Percentiles rank a stretch among this genome's conserved stretches.
Evolutionary conservation across 1,139 yeast genomes (phyloP).

Genomic region (Suhomyces chickasaworum): DNA sequence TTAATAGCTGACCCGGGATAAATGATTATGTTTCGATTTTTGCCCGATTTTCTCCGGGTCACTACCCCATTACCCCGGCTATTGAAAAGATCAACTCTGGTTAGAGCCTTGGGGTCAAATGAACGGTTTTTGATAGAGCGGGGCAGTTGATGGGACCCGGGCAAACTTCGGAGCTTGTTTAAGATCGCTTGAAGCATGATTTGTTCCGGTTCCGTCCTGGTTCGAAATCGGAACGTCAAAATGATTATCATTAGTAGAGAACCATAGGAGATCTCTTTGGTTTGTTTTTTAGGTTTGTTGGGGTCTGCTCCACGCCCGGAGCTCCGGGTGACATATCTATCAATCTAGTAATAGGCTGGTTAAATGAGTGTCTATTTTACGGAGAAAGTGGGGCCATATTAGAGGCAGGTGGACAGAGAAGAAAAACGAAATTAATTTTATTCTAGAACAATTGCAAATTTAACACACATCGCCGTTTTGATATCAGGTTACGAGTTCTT

Average conservation of each 20-base stretch:
- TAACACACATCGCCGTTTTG: neutral
- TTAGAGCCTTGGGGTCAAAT: neutral
- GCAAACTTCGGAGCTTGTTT: neutral
- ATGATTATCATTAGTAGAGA: neutral
- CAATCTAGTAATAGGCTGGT: neutral
- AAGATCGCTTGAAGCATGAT: neutral
- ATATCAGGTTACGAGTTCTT: neutral
- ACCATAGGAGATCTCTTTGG: no score
- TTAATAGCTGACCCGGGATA: neutral
- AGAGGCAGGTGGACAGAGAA: neutral
- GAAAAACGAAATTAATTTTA: neutral
- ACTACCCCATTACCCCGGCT: neutral
- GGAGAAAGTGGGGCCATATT: neutral
- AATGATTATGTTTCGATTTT: neutral
- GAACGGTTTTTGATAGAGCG: neutral
- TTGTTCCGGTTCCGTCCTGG: slow-evolving; percentile 1
- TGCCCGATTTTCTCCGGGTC: neutral
- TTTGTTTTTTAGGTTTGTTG: neutral
- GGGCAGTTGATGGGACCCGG: neutral
- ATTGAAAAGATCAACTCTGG: neutral
- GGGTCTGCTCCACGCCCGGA: neutral
- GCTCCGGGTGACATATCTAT: neutral
- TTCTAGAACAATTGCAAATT: neutral
- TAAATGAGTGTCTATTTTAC: neutral
- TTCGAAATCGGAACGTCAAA: neutral